A percentile compares a stretch with the other conserved stretches of the same genome.
Conservation (phyloP, 371 early-diverging fungal genomes). For the Mucor velutinosus region DNA sequence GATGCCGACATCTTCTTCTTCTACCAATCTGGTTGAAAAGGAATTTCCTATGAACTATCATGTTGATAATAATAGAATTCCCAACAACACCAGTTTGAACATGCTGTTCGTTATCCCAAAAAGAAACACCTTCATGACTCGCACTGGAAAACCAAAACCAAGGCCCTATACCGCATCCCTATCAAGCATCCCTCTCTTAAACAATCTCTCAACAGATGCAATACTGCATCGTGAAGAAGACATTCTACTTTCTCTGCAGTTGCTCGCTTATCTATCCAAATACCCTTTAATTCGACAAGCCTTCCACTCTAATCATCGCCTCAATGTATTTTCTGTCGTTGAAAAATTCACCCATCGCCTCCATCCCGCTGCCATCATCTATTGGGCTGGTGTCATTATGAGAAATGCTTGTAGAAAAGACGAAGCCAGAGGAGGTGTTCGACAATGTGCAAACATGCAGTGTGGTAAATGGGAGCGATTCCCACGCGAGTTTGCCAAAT, state of each 20-base stretch:
- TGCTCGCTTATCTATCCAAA: conserved; percentile 84
- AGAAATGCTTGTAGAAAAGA: conserved; percentile 81
- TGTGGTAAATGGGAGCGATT: conserved; percentile 79
- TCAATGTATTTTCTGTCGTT: conserved; percentile 75
- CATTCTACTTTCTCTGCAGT: conserved; percentile 79
- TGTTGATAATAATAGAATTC: background rate
- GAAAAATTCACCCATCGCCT: conserved; percentile 72
- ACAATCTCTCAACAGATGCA: conserved; percentile 48
- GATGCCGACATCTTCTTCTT: conserved; percentile 16
- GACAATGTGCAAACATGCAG: conserved; percentile 76
- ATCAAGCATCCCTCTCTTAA: conserved; percentile 27
- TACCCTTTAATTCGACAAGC: conserved; percentile 69
- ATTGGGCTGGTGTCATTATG: conserved; percentile 84
- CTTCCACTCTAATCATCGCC: conserved; percentile 58
- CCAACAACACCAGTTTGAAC: background rate
- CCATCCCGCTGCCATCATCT: conserved; percentile 69
- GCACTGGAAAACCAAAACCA: conserved; percentile 23
- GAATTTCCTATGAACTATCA: background rate
- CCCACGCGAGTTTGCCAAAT: conserved; percentile 82
- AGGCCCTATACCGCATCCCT: conserved; percentile 28
- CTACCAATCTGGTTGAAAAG: conserved; percentile 2
- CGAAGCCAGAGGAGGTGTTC: conserved; percentile 67
- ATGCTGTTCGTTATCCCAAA: conserved; percentile 25
- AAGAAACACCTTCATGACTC: conserved; percentile 27
- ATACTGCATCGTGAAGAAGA: conserved; percentile 79